Evolutionary conservation across 306 rosid genomes (phyloP).

Genomic region (Castanea crenata): DNA sequence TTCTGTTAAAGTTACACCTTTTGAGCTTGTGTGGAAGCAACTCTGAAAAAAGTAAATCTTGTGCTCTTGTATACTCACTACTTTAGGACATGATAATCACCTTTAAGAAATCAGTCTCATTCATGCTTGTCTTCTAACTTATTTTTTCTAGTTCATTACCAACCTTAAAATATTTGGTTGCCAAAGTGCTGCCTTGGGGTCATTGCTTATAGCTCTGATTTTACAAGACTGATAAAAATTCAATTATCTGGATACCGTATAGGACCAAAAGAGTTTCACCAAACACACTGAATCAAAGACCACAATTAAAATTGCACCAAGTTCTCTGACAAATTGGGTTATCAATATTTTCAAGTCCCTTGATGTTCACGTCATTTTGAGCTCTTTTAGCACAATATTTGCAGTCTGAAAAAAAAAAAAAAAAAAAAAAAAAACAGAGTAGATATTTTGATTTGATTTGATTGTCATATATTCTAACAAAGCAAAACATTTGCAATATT

Average conservation of each 20-base stretch:
- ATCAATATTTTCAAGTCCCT: constrained; percentile 17
- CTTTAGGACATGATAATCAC: neutral
- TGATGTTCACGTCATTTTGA: neutral
- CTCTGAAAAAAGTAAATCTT: neutral
- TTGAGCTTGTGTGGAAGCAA: constrained; percentile 31
- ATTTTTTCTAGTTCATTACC: neutral
- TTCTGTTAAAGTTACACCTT: constrained; percentile 35
- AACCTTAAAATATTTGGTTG: neutral
- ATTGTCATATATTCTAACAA: too few species aligned
- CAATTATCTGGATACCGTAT: neutral
- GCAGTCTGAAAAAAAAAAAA: neutral
- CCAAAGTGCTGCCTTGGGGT: neutral
- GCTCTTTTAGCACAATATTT: neutral
- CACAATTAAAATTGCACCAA: neutral
- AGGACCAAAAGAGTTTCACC: neutral
- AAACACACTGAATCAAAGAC: neutral
- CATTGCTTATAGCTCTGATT: neutral
- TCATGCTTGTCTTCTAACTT: neutral
- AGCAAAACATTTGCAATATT: too few species aligned
- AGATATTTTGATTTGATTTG: too few species aligned
- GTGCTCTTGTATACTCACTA: neutral
- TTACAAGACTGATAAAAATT: neutral
- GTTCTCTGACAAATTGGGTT: constrained; percentile 1
- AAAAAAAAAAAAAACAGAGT: too few species aligned
- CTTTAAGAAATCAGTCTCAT: neutral